Base-by-base conservation (phyloP, 169 alveolate genomes). In the Sarcocystis neurona region DNA sequence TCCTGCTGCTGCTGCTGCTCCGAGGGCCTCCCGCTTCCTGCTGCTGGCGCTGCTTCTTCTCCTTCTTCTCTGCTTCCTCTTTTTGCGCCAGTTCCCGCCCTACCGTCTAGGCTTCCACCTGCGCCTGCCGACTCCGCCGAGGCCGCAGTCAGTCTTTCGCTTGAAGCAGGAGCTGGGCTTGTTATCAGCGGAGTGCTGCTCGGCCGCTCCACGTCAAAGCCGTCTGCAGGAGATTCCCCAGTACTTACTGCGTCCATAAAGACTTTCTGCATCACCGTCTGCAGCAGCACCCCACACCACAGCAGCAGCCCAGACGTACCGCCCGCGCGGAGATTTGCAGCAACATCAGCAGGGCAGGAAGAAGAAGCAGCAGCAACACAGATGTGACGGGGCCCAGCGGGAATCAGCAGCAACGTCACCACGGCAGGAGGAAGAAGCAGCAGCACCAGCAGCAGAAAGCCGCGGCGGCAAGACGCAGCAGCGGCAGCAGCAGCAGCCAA, bases 251-350 rank as follows among this genome's bases (percentile, higher is more conserved):
- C 39, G 44, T 70, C 84, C 90, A 85, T 85, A 6, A 34, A 46
- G 58, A 85, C 72, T 30, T 79, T 79, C 90, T 85, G 90, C 41
- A 85, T 85, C 3, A 12, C n/a, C 27, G 90, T 85, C 85, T 84
- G 89, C 46, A 20, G n/a, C 6, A 20, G n/a, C 15, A 63, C 41
- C 75, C 66, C 12, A 53, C 66, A 12, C 66, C 12, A 53, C 66
- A 53, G n/a, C 41, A 63, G 75, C 10, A 5, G n/a, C 43, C 10
- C 41, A 63, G 8, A 63, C n/a, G n/a, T n/a, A n/a, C n/a, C n/a
- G n/a, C n/a, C n/a, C n/a, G n/a, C n/a, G n/a, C n/a, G n/a, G n/a
- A n/a, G n/a, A n/a, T n/a, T n/a, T n/a, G n/a, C n/a, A n/a, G n/a
- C n/a, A n/a, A n/a, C n/a, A n/a, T n/a, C n/a, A n/a, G n/a, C n/a